These are phyloP conservation scores for Balamuthia mandrillaris DNA, from an alignment of 208 protist species.

Conservation along the genomic window DNA sequence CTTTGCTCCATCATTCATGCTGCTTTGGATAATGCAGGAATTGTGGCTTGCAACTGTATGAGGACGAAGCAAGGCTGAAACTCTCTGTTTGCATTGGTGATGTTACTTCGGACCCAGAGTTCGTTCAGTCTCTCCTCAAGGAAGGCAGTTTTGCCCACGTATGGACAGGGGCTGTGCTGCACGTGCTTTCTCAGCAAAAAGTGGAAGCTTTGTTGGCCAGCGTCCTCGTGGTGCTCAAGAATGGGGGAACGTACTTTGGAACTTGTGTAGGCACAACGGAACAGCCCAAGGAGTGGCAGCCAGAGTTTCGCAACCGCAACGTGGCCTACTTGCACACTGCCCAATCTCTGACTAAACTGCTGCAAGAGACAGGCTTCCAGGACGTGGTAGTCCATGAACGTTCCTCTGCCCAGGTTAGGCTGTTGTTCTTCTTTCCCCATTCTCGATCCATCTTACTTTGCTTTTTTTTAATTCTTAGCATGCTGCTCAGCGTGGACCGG, in stretches of 20 bases:
- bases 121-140: background rate
- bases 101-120: background rate
- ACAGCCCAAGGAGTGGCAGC: background rate
- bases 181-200: background rate
- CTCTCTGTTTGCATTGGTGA: background rate
- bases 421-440: no score
- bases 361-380: background rate
- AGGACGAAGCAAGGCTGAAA: background rate
- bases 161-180: background rate
- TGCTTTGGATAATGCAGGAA: background rate
- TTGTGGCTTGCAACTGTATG: background rate
- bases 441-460: no score
- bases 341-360: background rate
- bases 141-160: background rate
- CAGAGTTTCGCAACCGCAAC: background rate
- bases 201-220: background rate
- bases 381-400: background rate
- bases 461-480: no score
- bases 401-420: no score
- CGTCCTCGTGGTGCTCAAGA: background rate
- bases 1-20: background rate
- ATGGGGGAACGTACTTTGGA: background rate
- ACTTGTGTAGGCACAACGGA: background rate
- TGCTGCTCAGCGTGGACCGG: no score
- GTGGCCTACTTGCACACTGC: background rate